Evolutionary conservation across 371 early-diverging fungal genomes (phyloP).

Genomic region (Saksenaea vasiformis): DNA sequence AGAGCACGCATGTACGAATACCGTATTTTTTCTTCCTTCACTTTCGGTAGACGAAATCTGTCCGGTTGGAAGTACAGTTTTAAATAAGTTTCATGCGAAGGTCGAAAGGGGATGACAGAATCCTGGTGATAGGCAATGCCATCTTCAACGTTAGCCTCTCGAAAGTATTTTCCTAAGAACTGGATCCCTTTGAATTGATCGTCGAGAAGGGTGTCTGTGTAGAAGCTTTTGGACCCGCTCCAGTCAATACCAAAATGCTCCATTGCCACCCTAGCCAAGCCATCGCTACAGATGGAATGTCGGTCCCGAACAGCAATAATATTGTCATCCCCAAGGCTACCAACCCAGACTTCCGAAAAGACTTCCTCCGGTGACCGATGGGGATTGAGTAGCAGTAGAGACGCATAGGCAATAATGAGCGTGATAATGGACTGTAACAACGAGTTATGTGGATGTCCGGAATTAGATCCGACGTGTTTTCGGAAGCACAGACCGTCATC

Average conservation of each 20-base stretch:
- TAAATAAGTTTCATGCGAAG: conserved; percentile 24
- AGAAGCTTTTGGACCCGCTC: conserved; percentile 32
- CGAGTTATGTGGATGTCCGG: conserved; percentile 31
- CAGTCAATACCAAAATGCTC: conserved; percentile 33
- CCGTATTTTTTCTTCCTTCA: not conserved
- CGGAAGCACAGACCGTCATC: conserved; percentile 34
- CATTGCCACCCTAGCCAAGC: conserved; percentile 15
- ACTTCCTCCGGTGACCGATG: conserved; percentile 12
- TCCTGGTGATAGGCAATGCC: conserved; percentile 18
- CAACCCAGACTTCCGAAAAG: conserved; percentile 17
- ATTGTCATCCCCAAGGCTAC: conserved; percentile 33
- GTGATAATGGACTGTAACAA: conserved; percentile 34
- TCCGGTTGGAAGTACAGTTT: conserved; percentile 16
- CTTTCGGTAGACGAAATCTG: not conserved
- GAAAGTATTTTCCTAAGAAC: conserved; percentile 32
- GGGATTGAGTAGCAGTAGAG: conserved; percentile 14
- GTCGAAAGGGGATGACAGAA: conserved; percentile 26
- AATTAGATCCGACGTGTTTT: conserved; percentile 32
- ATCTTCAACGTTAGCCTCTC: conserved; percentile 16
- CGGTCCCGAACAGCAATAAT: conserved; percentile 22
- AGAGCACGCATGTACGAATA: conserved; percentile 26
- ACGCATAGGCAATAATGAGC: conserved; percentile 27
- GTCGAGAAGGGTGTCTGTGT: conserved; percentile 17
- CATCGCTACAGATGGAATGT: conserved; percentile 17
- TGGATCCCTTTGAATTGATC: conserved; percentile 26